Conservation (phyloP, 179 eudicot genomes). For the Spergularia azorica region DNA sequence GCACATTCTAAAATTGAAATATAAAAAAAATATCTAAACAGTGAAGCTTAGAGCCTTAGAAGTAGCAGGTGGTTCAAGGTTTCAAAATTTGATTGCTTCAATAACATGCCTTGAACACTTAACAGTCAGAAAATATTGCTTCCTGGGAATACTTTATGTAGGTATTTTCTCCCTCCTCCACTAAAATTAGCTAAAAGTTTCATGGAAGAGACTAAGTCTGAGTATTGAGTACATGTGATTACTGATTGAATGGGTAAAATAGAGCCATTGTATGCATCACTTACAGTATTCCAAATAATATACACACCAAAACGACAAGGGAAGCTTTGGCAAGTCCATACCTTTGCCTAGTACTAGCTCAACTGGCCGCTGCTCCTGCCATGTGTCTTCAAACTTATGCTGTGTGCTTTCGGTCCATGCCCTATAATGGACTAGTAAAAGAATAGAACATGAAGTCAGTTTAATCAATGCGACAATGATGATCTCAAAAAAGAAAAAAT, state of each 20-base stretch:
- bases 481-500: too few relatives aligned
- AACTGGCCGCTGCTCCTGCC: slow-evolving; percentile 86
- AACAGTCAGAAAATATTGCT: too few relatives aligned
- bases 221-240: background rate
- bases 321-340: slow-evolving; percentile 25
- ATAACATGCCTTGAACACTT: too few relatives aligned
- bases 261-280: too few relatives aligned
- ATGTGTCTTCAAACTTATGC: slow-evolving; percentile 97
- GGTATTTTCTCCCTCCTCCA: too few relatives aligned
- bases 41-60: too few relatives aligned
- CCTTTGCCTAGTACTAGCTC: slow-evolving; percentile 96
- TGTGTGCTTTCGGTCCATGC: slow-evolving; percentile 95
- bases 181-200: background rate
- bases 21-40: too few relatives aligned
- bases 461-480: background rate
- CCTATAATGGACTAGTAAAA: slow-evolving; percentile 77
- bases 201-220: background rate
- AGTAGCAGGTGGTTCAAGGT: too few relatives aligned
- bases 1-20: too few relatives aligned
- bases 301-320: slow-evolving; percentile 2
- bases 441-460: slow-evolving; percentile 1
- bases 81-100: too few relatives aligned
- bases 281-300: background rate
- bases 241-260: too few relatives aligned
- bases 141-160: too few relatives aligned